Evolutionary conservation across 2,329 filamentous ascomycete genomes (phyloP).

Genomic region (Colletotrichum scovillei): DNA sequence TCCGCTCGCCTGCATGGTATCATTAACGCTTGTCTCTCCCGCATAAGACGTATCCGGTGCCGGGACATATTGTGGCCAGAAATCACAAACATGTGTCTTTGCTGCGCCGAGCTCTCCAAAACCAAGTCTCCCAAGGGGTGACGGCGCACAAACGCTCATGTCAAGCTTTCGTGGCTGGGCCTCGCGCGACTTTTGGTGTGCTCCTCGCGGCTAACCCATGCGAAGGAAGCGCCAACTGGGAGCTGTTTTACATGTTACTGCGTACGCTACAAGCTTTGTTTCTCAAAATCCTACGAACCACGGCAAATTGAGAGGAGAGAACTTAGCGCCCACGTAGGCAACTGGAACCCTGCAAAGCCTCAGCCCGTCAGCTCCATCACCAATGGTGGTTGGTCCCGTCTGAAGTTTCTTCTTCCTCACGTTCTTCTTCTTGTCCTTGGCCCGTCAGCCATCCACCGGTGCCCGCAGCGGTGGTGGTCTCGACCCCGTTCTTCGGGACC

Average conservation of each 20-base stretch:
- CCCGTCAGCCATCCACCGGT: neutral
- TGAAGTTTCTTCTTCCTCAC: neutral
- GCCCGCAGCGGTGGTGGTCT: neutral
- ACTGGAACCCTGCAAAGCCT: neutral
- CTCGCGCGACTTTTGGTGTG: neutral
- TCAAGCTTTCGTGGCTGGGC: conserved; percentile 32
- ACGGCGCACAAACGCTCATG: neutral
- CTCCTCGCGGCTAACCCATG: conserved; percentile 5
- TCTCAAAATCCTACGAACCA: neutral
- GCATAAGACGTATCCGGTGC: too few species aligned
- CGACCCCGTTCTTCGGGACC: conserved; percentile 10
- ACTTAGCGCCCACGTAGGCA: neutral
- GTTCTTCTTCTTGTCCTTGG: too few species aligned
- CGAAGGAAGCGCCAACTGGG: conserved; percentile 5
- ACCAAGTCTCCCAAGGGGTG: neutral
- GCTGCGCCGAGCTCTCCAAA: neutral
- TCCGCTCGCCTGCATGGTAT: neutral
- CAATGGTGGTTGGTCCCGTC: neutral
- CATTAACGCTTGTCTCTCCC: neutral
- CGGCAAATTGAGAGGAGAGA: neutral
- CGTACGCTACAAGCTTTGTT: neutral
- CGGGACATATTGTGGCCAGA: neutral
- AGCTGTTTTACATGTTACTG: neutral
- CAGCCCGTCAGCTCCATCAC: neutral
- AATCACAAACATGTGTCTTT: neutral